Conservation (phyloP, 352 stramenopile genomes). For the Phytophthora boehmeriae region DNA sequence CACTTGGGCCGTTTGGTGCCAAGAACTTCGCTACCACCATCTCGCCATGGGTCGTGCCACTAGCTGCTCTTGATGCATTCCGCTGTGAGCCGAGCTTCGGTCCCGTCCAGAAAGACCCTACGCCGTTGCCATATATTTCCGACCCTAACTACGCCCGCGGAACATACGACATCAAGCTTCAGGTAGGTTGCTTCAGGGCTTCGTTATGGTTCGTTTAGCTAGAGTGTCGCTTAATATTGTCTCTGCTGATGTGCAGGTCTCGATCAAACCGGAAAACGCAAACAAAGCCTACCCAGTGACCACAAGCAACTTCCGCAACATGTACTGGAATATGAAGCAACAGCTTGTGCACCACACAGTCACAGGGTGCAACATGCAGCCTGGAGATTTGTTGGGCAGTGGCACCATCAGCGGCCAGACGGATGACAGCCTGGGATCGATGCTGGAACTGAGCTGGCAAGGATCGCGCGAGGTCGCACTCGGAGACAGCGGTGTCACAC, state of each 20-base stretch:
- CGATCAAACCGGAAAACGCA: conserved; percentile 67
- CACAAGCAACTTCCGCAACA: conserved; percentile 94
- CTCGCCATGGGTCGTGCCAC: conserved; percentile 96
- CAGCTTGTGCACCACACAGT: conserved; percentile 97
- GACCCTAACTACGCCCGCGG: conserved; percentile 90
- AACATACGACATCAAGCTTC: conserved; percentile 91
- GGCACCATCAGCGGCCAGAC: conserved; percentile 95
- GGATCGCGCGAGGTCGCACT: conserved; percentile 84
- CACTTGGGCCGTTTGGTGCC: conserved; percentile 95
- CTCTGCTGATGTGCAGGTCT: conserved; percentile 29
- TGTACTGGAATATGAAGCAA: conserved; percentile 98
- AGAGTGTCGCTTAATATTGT: no score
- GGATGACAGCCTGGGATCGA: conserved; percentile 91
- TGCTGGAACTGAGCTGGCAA: conserved; percentile 97
- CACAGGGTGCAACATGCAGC: conserved; percentile 96
- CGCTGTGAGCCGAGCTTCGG: conserved; percentile 90
- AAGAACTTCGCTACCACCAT: conserved; percentile 99
- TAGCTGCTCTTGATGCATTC: conserved; percentile 95
- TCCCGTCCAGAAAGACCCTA: conserved; percentile 85
- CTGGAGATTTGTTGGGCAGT: conserved; percentile 94
- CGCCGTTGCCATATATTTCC: conserved; percentile 93
- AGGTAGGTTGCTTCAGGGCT: conserved; percentile 28
- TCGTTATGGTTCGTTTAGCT: no score
- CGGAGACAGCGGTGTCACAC: conserved; percentile 65
- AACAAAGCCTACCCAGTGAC: conserved; percentile 75